Evolutionary conservation across 2,329 filamentous ascomycete genomes (phyloP).

Genomic region (Arthrobotrys sphaeroides): DNA sequence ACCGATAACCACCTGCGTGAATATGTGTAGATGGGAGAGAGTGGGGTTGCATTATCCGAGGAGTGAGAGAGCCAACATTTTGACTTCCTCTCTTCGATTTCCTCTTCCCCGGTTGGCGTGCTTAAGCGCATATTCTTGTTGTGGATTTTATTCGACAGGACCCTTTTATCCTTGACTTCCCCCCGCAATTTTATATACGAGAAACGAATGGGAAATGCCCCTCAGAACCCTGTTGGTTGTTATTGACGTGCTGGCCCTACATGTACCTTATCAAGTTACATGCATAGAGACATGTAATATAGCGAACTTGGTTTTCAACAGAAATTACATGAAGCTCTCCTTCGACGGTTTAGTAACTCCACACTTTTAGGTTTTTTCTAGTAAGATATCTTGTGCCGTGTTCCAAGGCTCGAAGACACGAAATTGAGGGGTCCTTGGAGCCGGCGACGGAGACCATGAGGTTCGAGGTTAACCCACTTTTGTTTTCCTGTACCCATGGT

Average conservation of each 20-base stretch:
- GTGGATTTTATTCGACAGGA: slow-evolving; percentile 32
- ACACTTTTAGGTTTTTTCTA: slow-evolving; percentile 34
- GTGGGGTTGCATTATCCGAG: slow-evolving; percentile 53
- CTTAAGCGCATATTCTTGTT: slow-evolving; percentile 43
- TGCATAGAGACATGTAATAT: slow-evolving; percentile 35
- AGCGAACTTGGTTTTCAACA: slow-evolving; percentile 26
- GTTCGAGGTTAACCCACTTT: slow-evolving; percentile 24
- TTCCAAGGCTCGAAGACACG: slow-evolving; percentile 31
- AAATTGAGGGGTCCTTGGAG: slow-evolving; percentile 17
- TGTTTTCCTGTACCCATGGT: slow-evolving; percentile 2
- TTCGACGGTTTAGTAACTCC: slow-evolving; percentile 9
- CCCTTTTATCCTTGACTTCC: slow-evolving; percentile 31
- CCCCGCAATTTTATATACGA: slow-evolving; percentile 48
- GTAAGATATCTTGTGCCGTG: slow-evolving; percentile 35
- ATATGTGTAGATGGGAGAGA: slow-evolving; percentile 34
- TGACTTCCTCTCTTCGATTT: slow-evolving; percentile 17
- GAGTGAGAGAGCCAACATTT: slow-evolving; percentile 9
- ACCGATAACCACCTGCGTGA: slow-evolving; percentile 48
- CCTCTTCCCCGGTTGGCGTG: slow-evolving; percentile 46
- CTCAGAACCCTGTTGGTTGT: slow-evolving; percentile 25
- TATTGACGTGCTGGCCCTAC: slow-evolving; percentile 39
- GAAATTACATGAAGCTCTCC: slow-evolving; percentile 21
- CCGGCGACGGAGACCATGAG: not conserved
- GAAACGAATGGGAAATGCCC: slow-evolving; percentile 15
- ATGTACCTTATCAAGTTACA: slow-evolving; percentile 45